phyloP scores from a whole-genome alignment of 768 basidiomycete species.

The Strobilomyces confusus region DNA sequence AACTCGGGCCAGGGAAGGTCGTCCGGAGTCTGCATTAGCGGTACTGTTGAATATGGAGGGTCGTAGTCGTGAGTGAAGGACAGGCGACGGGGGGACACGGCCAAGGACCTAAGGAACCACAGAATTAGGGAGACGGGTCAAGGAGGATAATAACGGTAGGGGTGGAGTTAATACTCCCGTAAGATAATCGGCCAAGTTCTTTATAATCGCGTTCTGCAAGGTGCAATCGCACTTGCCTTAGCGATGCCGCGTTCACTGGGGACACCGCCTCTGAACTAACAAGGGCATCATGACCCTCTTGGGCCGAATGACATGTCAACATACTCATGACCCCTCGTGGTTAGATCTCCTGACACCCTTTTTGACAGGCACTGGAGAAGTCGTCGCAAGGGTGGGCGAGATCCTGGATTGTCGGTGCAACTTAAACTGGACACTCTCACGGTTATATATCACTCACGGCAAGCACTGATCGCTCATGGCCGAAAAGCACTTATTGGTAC shows the following conservation, averaged over 20 bases:
- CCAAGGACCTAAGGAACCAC: slow-evolving; percentile 11
- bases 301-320: slow-evolving; percentile 34
- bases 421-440: slow-evolving; percentile 28
- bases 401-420: slow-evolving; percentile 31
- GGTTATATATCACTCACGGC: slow-evolving; percentile 33
- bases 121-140: slow-evolving; percentile 15
- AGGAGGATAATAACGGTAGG: slow-evolving; percentile 26
- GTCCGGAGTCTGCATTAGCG: slow-evolving; percentile 47
- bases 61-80: slow-evolving; percentile 4
- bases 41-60: slow-evolving; percentile 5
- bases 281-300: slow-evolving; percentile 27
- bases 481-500: slow-evolving; percentile 12
- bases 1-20: slow-evolving; percentile 86
- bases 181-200: slow-evolving; percentile 34
- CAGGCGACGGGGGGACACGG: slow-evolving; percentile 11
- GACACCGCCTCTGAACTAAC: slow-evolving; percentile 32
- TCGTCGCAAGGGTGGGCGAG: slow-evolving; percentile 21
- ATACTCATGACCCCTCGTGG: slow-evolving; percentile 29
- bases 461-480: slow-evolving; percentile 32
- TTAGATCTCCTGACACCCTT: slow-evolving; percentile 30
- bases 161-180: slow-evolving; percentile 36
- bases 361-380: slow-evolving; percentile 29
- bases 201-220: slow-evolving; percentile 34
- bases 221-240: slow-evolving; percentile 28
- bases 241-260: slow-evolving; percentile 35